Base-by-base conservation (phyloP, 2,329 filamentous ascomycete genomes). In the Cyclaneusma minus region DNA sequence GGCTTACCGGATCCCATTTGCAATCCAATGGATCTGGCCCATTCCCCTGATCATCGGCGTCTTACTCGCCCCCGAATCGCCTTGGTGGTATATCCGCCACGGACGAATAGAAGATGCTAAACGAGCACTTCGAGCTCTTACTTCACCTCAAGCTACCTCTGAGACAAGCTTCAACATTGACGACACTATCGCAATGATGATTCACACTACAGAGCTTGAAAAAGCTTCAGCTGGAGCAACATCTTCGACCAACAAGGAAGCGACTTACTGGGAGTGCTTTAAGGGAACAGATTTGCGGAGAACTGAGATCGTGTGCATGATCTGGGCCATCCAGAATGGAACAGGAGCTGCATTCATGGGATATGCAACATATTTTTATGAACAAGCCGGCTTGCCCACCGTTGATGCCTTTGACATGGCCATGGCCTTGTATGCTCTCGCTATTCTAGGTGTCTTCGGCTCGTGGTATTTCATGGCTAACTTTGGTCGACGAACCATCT, bases 261-360 rank as follows among this genome's bases (percentile, higher is more conserved):
- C 56, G 16, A 58, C 51, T 1, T 68, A 67, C 35, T 11, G 46
- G 13, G 62, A 68, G 32, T 65, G 62, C 24, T 56, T 68, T 37
- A 55, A 47, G 22, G 58, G 56, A 1, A 49, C 52, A 20, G 62
- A 64, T 32, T 40, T 56, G 11, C 52, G 61, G n/a, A 56, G 64
- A 12, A 68, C 64, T 0, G 64, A 68, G 39, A 65, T 68, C 17
- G 56, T 62, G 4, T 54, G 57, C 32, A 70, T 72, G 44, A 67
- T 71, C 5, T 77, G 72, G 54, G 61, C 65, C 3, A 70, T 70
- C 3, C 72, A 78, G 40, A 71, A 73, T 12, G 51, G 76, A 2
- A 67, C 62, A 27, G 70, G 72, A 13, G 68, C 70, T 34, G 68
- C 70, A 9, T 63, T 77, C 35, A 68, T 71, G 24, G 65, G 66